Evolutionary conservation across 176 grass and related monocot genomes (phyloP).

Genomic region (Raddia guianensis): DNA sequence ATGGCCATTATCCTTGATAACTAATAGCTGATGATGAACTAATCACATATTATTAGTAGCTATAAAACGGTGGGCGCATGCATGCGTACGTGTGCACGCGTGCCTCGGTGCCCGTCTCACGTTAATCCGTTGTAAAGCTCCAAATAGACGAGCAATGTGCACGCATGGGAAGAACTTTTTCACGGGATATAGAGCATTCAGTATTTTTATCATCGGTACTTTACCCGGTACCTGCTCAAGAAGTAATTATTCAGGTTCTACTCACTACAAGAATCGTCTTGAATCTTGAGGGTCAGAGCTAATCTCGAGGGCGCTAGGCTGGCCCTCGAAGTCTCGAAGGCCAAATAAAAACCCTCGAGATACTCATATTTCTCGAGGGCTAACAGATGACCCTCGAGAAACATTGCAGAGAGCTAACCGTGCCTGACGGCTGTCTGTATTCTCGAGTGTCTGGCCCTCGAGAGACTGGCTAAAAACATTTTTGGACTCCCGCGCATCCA

Average conservation of each 20-base stretch:
- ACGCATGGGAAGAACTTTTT: constrained; percentile 20
- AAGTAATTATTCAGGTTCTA: background rate
- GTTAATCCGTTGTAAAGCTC: constrained; percentile 24
- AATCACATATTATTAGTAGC: constrained; percentile 26
- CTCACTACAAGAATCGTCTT: too few relatives aligned
- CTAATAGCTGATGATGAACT: constrained; percentile 18
- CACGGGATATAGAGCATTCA: background rate
- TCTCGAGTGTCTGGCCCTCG: too few relatives aligned
- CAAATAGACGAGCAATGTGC: background rate
- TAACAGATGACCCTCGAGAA: too few relatives aligned
- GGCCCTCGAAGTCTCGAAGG: too few relatives aligned
- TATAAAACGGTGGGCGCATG: constrained; percentile 25
- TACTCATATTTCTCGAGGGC: too few relatives aligned
- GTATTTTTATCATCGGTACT: background rate
- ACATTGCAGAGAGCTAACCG: too few relatives aligned
- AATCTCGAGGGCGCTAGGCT: too few relatives aligned
- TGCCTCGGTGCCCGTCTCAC: background rate
- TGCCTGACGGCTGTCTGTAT: too few relatives aligned
- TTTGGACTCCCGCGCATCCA: too few relatives aligned
- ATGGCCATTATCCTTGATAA: constrained; percentile 35
- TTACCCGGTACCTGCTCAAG: background rate
- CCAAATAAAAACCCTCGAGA: too few relatives aligned
- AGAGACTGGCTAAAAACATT: too few relatives aligned
- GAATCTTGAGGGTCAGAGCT: too few relatives aligned
- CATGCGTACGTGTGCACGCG: background rate